Conservation (phyloP, 805 yeast genomes). For the Brettanomyces sp. region DNA sequence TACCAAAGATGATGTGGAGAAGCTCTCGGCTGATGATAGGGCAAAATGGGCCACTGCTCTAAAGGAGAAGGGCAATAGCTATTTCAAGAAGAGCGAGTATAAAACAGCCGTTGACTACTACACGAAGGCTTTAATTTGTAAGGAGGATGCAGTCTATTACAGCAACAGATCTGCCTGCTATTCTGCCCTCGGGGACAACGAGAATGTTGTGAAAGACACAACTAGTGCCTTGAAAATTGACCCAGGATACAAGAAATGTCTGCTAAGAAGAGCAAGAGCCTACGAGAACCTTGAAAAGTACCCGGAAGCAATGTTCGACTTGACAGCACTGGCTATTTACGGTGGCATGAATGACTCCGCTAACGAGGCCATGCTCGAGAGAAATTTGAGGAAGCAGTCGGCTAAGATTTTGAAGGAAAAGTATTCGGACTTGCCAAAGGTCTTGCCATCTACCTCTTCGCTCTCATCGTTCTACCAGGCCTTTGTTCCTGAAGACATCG, state of each 20-base stretch:
- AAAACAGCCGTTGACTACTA: conserved; percentile 74
- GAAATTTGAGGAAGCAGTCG: conserved; percentile 78
- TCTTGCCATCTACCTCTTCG: conserved; percentile 76
- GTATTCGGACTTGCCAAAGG: conserved; percentile 39
- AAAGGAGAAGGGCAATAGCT: conserved; percentile 83
- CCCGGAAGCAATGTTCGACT: conserved; percentile 83
- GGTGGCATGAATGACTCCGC: conserved; percentile 71
- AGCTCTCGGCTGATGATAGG: conserved; percentile 42
- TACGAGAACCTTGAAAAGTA: conserved; percentile 72
- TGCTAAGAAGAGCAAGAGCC: conserved; percentile 88
- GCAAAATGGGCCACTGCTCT: conserved; percentile 61
- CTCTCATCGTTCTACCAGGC: conserved; percentile 82
- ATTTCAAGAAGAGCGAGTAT: conserved; percentile 62
- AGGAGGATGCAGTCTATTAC: conserved; percentile 79
- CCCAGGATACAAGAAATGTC: conserved; percentile 87
- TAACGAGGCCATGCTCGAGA: conserved; percentile 74
- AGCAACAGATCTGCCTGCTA: conserved; percentile 96
- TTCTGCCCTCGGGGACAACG: conserved; percentile 69
- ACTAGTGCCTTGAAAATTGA: conserved; percentile 76
- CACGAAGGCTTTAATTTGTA: conserved; percentile 65
- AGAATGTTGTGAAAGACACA: conserved; percentile 82
- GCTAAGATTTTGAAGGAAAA: conserved; percentile 57
- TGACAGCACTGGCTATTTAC: conserved; percentile 78
- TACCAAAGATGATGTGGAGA: conserved; percentile 34
- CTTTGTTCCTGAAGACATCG: conserved; percentile 47